These are phyloP conservation scores for Globisporangium paroecandrum DNA, from an alignment of 352 stramenopile species.

Conservation along the genomic window DNA sequence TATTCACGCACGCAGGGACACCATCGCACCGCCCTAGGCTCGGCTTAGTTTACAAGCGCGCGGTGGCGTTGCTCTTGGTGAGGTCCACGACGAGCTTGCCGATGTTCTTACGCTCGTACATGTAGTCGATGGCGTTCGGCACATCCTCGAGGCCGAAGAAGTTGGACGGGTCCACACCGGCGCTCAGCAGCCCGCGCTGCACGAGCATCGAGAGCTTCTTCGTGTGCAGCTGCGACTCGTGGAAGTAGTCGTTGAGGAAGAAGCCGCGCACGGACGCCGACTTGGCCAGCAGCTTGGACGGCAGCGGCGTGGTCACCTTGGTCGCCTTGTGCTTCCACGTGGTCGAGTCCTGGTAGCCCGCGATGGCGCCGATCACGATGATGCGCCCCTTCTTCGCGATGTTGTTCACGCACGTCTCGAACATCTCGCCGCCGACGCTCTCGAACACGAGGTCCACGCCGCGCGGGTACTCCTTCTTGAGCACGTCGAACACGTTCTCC, in stretches of 20 bases:
- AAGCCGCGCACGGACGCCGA: constrained; percentile 45
- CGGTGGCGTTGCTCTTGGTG: constrained; percentile 35
- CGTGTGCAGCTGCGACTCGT: constrained; percentile 28
- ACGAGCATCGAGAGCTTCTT: constrained; percentile 47
- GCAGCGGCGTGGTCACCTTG: constrained; percentile 26
- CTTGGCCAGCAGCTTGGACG: constrained; percentile 37
- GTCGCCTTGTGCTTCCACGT: constrained; percentile 40
- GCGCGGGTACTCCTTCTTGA: constrained; percentile 47
- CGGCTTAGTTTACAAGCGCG: constrained; percentile 45
- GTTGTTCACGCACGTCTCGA: constrained; percentile 31
- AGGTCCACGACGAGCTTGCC: constrained; percentile 77
- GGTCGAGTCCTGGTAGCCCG: constrained; percentile 46
- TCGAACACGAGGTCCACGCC: constrained; percentile 49
- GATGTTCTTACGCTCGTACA: constrained; percentile 65
- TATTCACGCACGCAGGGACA: background rate
- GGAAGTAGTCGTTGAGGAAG: constrained; percentile 38
- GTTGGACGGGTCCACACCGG: constrained; percentile 35
- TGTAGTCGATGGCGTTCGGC: constrained; percentile 44
- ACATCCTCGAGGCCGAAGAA: constrained; percentile 53
- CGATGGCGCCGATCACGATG: constrained; percentile 42
- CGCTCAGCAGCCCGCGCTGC: constrained; percentile 30
- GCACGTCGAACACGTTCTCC: constrained; percentile 38
- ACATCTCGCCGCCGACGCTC: constrained; percentile 42
- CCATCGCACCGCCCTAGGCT: background rate
- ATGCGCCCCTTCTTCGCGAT: constrained; percentile 31